phyloP scores from a whole-genome alignment of 305 asterid genomes.

The Galium porrigens region DNA sequence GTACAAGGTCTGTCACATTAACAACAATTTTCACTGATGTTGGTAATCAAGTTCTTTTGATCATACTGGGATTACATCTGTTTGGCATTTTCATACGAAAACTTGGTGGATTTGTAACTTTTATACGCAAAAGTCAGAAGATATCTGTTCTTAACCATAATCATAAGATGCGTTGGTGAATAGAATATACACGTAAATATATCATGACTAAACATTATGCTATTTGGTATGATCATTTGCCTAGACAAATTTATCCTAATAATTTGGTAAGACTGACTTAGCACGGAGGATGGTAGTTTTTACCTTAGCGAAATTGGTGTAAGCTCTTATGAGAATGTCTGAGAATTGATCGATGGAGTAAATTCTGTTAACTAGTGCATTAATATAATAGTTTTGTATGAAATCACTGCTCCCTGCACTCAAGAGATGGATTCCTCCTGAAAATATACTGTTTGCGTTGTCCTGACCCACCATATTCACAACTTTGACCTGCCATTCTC shows the following conservation, averaged over 20 bases:
- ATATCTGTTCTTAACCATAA: background rate
- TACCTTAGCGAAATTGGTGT: slow-evolving; percentile 48
- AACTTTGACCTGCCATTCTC: slow-evolving; percentile 57
- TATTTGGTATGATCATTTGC: background rate
- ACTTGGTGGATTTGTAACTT: background rate
- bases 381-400: slow-evolving; percentile 69
- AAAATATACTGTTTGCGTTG: slow-evolving; percentile 38
- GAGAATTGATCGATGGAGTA: slow-evolving; percentile 58
- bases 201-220: no score
- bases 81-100: background rate
- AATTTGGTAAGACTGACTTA: background rate
- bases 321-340: slow-evolving; percentile 42
- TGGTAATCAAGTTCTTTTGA: background rate
- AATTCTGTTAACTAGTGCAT: slow-evolving; percentile 41
- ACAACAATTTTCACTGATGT: slow-evolving; percentile 5
- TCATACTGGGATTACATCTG: background rate
- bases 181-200: background rate
- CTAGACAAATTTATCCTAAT: background rate
- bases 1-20: slow-evolving; percentile 37
- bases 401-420: slow-evolving; percentile 88
- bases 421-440: slow-evolving; percentile 53
- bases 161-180: background rate
- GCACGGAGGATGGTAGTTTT: background rate
- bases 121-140: background rate
- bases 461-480: slow-evolving; percentile 43